Evolutionary conservation across 2,329 filamentous ascomycete genomes (phyloP).

Genomic region (Aspergillus alliaceus): DNA sequence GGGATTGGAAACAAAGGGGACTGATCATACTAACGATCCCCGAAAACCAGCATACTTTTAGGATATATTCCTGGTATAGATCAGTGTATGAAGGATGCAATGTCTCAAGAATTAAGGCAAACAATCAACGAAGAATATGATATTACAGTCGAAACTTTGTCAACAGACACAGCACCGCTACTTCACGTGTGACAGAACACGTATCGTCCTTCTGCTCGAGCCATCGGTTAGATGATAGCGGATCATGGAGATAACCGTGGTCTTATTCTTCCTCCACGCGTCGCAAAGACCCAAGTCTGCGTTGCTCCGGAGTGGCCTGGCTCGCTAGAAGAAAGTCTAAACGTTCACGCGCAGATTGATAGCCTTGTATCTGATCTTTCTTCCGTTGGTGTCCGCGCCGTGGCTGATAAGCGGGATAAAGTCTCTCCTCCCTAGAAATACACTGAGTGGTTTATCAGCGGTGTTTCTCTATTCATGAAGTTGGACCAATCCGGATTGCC

Average conservation of each 20-base stretch:
- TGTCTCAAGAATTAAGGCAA: background rate
- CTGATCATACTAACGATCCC: background rate
- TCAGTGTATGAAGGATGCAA: background rate
- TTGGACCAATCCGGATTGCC: background rate
- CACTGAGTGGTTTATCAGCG: background rate
- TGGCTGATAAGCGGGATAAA: background rate
- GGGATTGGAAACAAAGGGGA: too few species aligned
- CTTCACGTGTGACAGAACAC: background rate
- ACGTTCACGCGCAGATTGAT: background rate
- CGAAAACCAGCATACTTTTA: background rate
- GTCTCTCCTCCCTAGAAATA: background rate
- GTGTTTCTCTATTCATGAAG: background rate
- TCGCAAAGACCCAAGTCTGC: background rate
- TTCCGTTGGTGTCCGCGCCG: background rate
- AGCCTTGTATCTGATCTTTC: background rate
- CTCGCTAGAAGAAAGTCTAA: background rate
- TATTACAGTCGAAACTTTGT: background rate
- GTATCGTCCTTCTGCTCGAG: background rate
- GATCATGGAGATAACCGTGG: background rate
- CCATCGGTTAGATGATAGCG: background rate
- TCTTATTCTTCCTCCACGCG: background rate
- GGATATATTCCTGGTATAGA: background rate
- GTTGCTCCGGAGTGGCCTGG: background rate
- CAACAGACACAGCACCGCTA: background rate
- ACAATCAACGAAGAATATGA: background rate